Conservation (phyloP, 2,329 filamentous ascomycete genomes). For the Clarireedia monteithiana region DNA sequence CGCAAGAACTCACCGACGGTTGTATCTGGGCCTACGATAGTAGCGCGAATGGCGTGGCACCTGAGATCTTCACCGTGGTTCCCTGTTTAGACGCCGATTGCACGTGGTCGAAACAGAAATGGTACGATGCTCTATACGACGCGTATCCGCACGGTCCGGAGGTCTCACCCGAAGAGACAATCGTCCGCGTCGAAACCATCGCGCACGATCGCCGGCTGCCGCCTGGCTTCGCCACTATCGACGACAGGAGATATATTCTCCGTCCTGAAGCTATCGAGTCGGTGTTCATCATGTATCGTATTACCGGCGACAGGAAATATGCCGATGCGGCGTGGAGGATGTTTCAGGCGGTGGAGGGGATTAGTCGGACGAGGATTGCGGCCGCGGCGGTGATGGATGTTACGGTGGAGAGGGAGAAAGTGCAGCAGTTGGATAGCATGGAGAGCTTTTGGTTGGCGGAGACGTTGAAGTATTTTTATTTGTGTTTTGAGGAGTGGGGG, state of each 20-base stretch:
- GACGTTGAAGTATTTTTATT: constrained; percentile 57
- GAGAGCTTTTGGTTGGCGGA: constrained; percentile 59
- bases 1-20: constrained; percentile 50
- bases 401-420: constrained; percentile 33
- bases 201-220: constrained; percentile 14
- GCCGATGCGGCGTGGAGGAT: constrained; percentile 40
- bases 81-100: constrained; percentile 21
- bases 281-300: constrained; percentile 50
- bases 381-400: constrained; percentile 38
- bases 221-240: constrained; percentile 19
- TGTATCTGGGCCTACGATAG: constrained; percentile 56
- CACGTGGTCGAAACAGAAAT: constrained; percentile 41
- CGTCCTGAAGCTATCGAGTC: constrained; percentile 59
- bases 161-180: constrained; percentile 3
- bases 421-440: constrained; percentile 29
- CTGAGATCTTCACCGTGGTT: constrained; percentile 43
- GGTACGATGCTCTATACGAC: constrained; percentile 29
- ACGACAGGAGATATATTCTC: constrained; percentile 22
- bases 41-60: constrained; percentile 53
- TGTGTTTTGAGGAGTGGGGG: constrained; percentile 41
- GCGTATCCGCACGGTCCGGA: background rate
- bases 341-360: constrained; percentile 38
- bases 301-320: constrained; percentile 27
- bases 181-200: constrained; percentile 8
- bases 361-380: constrained; percentile 35